Evolutionary conservation across 2,329 filamentous ascomycete genomes (phyloP).

Genomic region (Fusarium torreyae): DNA sequence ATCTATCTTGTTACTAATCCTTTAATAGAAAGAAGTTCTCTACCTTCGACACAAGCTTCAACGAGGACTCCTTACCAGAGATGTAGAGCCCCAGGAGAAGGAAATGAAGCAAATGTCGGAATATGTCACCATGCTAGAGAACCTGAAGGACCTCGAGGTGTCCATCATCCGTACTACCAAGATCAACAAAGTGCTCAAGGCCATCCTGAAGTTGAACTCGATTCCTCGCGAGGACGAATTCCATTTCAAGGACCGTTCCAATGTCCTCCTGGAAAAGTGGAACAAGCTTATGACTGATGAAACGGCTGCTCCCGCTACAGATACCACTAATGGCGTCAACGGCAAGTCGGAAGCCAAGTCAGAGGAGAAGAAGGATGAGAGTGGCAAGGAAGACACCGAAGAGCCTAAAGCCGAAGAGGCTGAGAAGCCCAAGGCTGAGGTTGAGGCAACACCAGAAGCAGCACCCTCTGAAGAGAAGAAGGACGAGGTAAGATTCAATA

Average conservation of each 20-base stretch:
- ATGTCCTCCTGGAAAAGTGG: constrained; percentile 88
- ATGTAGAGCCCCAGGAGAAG: constrained; percentile 87
- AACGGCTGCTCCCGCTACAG: constrained; percentile 57
- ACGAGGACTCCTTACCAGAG: constrained; percentile 89
- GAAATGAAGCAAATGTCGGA: constrained; percentile 86
- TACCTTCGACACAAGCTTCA: constrained; percentile 96
- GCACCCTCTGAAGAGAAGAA: constrained; percentile 34
- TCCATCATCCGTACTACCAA: constrained; percentile 92
- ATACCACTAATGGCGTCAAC: constrained; percentile 65
- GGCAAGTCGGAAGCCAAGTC: constrained; percentile 58
- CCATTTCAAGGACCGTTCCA: constrained; percentile 88
- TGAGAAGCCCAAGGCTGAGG: constrained; percentile 46
- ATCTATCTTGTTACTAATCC: constrained; percentile 52
- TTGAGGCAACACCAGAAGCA: constrained; percentile 24
- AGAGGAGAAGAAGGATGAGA: constrained; percentile 61
- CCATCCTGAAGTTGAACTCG: constrained; percentile 86
- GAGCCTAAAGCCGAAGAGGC: constrained; percentile 56
- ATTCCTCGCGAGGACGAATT: constrained; percentile 93
- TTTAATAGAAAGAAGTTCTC: constrained; percentile 79
- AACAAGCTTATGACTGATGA: constrained; percentile 83
- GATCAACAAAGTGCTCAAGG: constrained; percentile 98
- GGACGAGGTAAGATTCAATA: constrained; percentile 55
- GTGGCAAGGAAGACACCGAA: constrained; percentile 58
- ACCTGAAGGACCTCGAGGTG: constrained; percentile 83
- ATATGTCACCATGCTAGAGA: constrained; percentile 85